Conservation (phyloP, 2,329 filamentous ascomycete genomes). For the Calonectria hongkongensis region DNA sequence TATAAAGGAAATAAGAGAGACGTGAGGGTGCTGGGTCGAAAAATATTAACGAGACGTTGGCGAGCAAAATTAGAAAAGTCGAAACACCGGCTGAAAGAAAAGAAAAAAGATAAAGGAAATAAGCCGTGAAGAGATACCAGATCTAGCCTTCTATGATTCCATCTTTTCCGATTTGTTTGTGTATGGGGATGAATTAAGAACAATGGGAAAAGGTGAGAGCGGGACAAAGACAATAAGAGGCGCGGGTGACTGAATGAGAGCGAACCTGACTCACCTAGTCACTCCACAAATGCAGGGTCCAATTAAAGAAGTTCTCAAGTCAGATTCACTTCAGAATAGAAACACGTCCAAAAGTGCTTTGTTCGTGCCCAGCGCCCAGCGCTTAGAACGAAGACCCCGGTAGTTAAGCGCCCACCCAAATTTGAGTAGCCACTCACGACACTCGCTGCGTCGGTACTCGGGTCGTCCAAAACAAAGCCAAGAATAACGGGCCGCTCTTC, state of each 20-base stretch:
- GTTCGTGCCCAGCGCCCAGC: constrained; percentile 48
- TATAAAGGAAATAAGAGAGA: constrained; percentile 29
- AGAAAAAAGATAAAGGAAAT: constrained; percentile 37
- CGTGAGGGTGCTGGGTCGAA: constrained; percentile 29
- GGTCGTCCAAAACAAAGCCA: constrained; percentile 48
- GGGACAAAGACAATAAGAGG: constrained; percentile 54
- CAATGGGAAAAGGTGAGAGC: constrained; percentile 45
- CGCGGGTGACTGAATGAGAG: constrained; percentile 43
- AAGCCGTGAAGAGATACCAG: constrained; percentile 36
- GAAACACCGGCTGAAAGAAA: constrained; percentile 33
- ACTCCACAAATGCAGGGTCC: constrained; percentile 49
- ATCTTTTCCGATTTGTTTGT: constrained; percentile 46
- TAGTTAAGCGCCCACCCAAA: constrained; percentile 52
- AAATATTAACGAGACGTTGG: constrained; percentile 35
- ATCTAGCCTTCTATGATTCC: constrained; percentile 54
- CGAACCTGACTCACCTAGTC: constrained; percentile 46
- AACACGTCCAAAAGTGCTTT: constrained; percentile 41
- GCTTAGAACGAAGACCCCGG: constrained; percentile 48
- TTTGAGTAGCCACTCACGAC: constrained; percentile 49
- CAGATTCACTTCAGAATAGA: constrained; percentile 43
- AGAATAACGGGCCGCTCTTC: constrained; percentile 35
- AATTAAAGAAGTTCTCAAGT: constrained; percentile 47
- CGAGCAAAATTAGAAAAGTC: constrained; percentile 42
- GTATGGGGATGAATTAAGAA: constrained; percentile 44
- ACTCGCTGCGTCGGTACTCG: constrained; percentile 39